Evolutionary conservation across 768 basidiomycete species (phyloP).

Genomic region (Clathrus columnatus): DNA sequence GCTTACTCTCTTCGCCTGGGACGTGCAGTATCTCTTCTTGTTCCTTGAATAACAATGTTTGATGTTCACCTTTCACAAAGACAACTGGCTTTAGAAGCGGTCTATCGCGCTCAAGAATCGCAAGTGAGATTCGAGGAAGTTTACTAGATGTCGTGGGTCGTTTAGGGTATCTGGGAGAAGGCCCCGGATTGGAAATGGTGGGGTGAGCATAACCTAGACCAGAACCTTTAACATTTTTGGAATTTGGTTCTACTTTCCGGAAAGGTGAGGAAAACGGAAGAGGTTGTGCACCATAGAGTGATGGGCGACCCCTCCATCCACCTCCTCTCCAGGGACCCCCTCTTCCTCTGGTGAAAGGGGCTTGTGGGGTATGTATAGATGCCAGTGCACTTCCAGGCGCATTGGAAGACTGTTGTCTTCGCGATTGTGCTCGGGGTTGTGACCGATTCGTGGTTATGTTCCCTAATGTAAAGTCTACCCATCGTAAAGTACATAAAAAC

Average conservation of each 20-base stretch:
- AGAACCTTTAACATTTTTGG: not conserved
- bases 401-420: not conserved
- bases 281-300: not conserved
- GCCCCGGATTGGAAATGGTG: not conserved
- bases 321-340: not conserved
- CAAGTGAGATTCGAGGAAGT: conserved; percentile 3
- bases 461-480: conserved; percentile 6
- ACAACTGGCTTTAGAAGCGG: conserved; percentile 58
- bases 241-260: not conserved
- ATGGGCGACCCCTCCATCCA: not conserved
- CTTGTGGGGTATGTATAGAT: too few species aligned
- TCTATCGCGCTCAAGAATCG: conserved; percentile 41
- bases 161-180: not conserved
- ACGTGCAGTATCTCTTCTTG: conserved; percentile 26
- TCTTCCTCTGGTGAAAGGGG: not conserved
- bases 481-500: too few species aligned
- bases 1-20: conserved; percentile 10
- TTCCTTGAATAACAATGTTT: conserved; percentile 42
- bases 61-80: conserved; percentile 55
- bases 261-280: not conserved
- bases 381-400: not conserved
- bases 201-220: not conserved
- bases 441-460: not conserved
- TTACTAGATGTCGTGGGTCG: not conserved
- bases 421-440: not conserved